Evolutionary conservation across 345 rosid genomes (phyloP).

Genomic region (Pistacia atlantica): DNA sequence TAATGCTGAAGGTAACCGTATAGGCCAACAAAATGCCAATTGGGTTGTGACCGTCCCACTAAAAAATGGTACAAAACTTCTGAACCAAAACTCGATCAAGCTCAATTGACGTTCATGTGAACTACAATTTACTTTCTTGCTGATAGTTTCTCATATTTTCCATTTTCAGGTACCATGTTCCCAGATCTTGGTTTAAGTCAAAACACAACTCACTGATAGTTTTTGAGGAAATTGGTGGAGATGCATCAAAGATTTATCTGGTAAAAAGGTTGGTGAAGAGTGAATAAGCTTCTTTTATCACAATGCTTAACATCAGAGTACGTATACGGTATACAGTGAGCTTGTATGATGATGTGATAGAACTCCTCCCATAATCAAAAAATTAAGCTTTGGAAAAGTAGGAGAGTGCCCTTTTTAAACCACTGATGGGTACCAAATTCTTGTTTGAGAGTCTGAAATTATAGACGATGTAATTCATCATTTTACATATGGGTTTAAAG

Average conservation of each 20-base stretch:
- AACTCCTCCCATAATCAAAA: neutral
- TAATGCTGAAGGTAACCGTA: conserved; percentile 48
- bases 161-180: conserved; percentile 61
- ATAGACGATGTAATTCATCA: conserved; percentile 27
- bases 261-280: conserved; percentile 41
- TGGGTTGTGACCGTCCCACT: conserved; percentile 57
- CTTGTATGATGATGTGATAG: conserved; percentile 13
- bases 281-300: neutral
- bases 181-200: conserved; percentile 60
- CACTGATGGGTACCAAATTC: neutral
- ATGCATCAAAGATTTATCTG: conserved; percentile 44
- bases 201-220: conserved; percentile 44
- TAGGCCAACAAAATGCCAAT: conserved; percentile 44
- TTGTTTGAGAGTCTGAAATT: neutral
- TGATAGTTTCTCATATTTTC: neutral
- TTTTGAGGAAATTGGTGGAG: conserved; percentile 64
- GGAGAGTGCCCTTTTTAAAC: conserved; percentile 21
- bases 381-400: neutral
- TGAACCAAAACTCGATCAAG: neutral
- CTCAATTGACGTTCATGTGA: neutral
- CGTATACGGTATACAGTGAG: neutral
- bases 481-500: too few species aligned
- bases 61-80: conserved; percentile 48
- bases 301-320: neutral
- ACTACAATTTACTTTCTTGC: neutral